Base-by-base conservation (phyloP, 2,329 filamentous ascomycete genomes). In the Scolecobasidium constrictum region DNA sequence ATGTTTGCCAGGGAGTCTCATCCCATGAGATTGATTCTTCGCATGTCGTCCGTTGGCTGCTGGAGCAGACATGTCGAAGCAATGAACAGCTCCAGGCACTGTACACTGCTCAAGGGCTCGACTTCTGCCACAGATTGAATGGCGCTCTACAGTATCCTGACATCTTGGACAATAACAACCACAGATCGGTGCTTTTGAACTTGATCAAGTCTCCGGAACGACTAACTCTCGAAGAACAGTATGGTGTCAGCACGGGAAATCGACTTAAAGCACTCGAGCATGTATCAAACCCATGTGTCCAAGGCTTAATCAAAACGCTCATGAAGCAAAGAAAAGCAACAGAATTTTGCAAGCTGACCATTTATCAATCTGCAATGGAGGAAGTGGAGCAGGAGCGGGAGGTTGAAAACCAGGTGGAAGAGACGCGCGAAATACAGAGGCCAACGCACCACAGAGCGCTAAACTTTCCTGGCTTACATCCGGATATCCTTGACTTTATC, bases 351-450 rank as follows among this genome's bases (percentile, higher is more conserved):
- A 68, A 67, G 1, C 60, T 65, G 2, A 64, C 62, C 1, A 55
- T 66, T 3, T 60, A 70, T 40, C 63, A 61, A 0, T 72, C 72
- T 0, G 70, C 73, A 0, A 55, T 83, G 1, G 67, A 80, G 38
- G 78, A 83, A 43, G 77, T 71, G 1, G 64, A 69, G 39, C 63
- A 67, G 45, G 74, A 81, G 48, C 60, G 76, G 13, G 76, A 81
- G 46, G 66, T 79, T 0, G 75, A 72, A 3, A 65, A 71, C 13
- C 69, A 81, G 48, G 66, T 79, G 0, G 75, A 81, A 44, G 59
- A 66, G 5, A 66, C 78, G 0, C 69, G 75, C 0, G 67, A 78
- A 47, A 59, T 70, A 2, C 68, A 78, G 50, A 69, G 63, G 20
- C 69, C 66, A 0, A 28, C 55, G 0, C 54, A 63, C 0, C 68